Evolutionary conservation across 2,329 filamentous ascomycete genomes (phyloP), one percentile per base, ranked within the genome.

Genomic region (Lecanosticta acicola): DNA sequence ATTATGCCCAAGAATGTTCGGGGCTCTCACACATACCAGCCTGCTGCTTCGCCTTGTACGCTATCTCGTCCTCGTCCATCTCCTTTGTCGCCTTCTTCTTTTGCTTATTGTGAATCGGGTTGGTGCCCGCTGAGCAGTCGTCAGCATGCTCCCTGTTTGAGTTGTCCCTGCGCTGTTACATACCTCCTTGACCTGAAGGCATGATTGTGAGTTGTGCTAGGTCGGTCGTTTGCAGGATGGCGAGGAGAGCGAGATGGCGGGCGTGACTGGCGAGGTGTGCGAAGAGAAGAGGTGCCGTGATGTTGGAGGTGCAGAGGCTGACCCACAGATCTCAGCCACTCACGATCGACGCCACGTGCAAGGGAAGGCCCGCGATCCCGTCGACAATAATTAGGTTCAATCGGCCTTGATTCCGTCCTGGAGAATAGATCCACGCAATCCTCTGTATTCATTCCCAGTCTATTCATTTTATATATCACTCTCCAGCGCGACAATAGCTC

Each of bases 11-110:
- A n/a, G n/a, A 11, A 29, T 11, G 7, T 29, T 29, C 7, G 24
- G 11, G 24, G 7, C 5, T 29, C 7, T 29, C 7, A 29, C 24
- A 70, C 83, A 59, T 75, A 94, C 90, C 87, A 48, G 86, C 87
- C 60, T 76, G 81, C 75, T 89, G 84, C 82, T 89, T 94, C 68
- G 85, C 81, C 63, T 81, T 83, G 77, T 78, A 89, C 4, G 87
- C 88, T 66, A 83, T 70, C 56, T 95, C 89, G 36, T 94, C 88
- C 0, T 95, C 89, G 66, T 95, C 90, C 48, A 90, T 69, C 41
- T 95, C 89, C 70, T 84, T 85, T 65, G 77, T 75, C 43, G 70
- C 69, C 62, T 91, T 94, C 83, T 95, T 96, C 51, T 87, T 76
- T 58, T 84, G 79, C 83, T 95, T 96, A 71, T 75, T 75, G 71